phyloP scores from a whole-genome alignment of 441 rosid species.

The Codiaeum variegatum region DNA sequence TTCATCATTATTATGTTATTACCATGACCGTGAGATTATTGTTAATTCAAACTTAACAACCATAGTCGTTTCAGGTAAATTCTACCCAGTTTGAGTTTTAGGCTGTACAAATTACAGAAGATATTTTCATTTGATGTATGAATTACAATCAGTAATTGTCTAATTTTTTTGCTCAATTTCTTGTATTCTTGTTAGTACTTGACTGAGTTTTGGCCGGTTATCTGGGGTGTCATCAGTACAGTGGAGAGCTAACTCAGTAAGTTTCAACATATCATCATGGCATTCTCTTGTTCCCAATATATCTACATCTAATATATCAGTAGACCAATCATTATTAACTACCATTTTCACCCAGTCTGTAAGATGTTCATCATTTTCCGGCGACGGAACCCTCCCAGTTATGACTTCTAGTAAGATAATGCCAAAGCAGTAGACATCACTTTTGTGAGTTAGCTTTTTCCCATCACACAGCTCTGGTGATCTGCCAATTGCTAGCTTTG shows the following conservation, averaged over 20 bases:
- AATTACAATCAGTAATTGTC: neutral
- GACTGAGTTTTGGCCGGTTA: conserved; percentile 43
- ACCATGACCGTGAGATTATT: too few relatives aligned
- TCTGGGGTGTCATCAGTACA: conserved; percentile 40
- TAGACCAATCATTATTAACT: conserved; percentile 52
- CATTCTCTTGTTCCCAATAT: conserved; percentile 41
- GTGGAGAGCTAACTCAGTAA: conserved; percentile 47
- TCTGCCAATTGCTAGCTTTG: conserved; percentile 33
- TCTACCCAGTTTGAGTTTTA: too few relatives aligned
- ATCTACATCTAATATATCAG: conserved; percentile 50
- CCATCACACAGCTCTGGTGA: conserved; percentile 46
- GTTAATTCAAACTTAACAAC: too few relatives aligned
- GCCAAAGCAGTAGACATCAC: conserved; percentile 61
- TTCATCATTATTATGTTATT: too few relatives aligned
- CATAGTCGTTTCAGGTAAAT: too few relatives aligned
- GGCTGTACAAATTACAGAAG: too few relatives aligned
- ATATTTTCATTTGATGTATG: too few relatives aligned
- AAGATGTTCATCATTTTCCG: conserved; percentile 24
- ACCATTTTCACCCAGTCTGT: conserved; percentile 46
- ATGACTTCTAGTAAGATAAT: conserved; percentile 47
- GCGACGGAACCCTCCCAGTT: conserved; percentile 41
- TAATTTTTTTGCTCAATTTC: conserved; percentile 28
- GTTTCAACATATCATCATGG: conserved; percentile 45
- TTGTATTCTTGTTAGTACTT: conserved; percentile 37
- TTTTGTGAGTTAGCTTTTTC: conserved; percentile 46